phyloP scores from a whole-genome alignment of 495 filamentous ascomycete genomes.

The Cercophora sp. region DNA sequence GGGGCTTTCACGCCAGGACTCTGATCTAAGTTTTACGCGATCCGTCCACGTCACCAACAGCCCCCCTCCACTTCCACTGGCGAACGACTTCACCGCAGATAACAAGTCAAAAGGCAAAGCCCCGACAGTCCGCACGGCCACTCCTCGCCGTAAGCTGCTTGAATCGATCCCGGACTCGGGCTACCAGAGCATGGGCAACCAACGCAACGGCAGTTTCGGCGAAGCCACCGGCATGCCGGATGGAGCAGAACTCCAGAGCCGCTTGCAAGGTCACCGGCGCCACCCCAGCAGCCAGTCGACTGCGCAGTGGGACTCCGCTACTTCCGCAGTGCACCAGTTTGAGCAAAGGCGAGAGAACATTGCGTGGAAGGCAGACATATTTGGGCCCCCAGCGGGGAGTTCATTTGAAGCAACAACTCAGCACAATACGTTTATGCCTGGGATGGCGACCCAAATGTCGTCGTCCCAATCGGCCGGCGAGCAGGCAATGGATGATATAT shows the following conservation, averaged over 20 bases:
- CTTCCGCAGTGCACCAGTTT: neutral
- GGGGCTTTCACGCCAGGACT: conserved; percentile 24
- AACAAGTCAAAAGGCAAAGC: neutral
- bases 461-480: neutral
- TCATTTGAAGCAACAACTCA: neutral
- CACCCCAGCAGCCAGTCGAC: conserved; percentile 3
- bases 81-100: conserved; percentile 4
- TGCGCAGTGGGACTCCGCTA: no score
- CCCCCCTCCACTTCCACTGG: conserved; percentile 15
- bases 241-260: no score
- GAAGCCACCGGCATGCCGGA: conserved; percentile 5
- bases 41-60: conserved; percentile 29
- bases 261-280: neutral
- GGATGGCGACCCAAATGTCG: neutral
- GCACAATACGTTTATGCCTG: conserved; percentile 1
- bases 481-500: neutral
- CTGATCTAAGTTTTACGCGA: conserved; percentile 24
- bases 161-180: conserved; percentile 27
- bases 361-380: neutral
- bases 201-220: conserved; percentile 21
- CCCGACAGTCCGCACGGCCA: neutral
- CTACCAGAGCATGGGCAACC: conserved; percentile 16
- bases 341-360: neutral
- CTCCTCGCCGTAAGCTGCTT: conserved; percentile 6
- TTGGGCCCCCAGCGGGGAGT: neutral